phyloP scores from a whole-genome alignment of 148 eudicot genomes.

The Rhododendron molle region DNA sequence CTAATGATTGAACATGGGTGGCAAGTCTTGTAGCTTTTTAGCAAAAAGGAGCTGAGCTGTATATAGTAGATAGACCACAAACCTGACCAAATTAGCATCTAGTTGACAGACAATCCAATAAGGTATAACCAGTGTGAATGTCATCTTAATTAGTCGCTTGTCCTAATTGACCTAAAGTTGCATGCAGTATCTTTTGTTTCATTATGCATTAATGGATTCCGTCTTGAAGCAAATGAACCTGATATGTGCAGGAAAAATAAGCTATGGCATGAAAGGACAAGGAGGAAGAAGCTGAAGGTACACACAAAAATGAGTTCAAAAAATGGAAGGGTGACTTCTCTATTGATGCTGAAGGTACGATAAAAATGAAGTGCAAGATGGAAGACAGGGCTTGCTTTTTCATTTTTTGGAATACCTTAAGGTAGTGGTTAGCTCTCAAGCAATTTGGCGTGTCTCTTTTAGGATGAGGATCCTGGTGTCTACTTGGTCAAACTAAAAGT shows the following conservation, averaged over 20 bases:
- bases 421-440: constrained; percentile 28
- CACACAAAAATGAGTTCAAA: constrained; percentile 51
- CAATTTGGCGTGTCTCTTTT: not conserved
- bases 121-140: too few species aligned
- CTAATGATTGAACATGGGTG: too few species aligned
- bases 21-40: too few species aligned
- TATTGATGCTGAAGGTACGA: constrained; percentile 91
- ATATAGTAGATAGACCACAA: too few species aligned
- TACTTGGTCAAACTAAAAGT: too few species aligned
- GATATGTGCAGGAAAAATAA: constrained; percentile 77
- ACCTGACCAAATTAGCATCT: too few species aligned
- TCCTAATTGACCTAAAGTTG: too few species aligned
- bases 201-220: not conserved
- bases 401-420: constrained; percentile 91
- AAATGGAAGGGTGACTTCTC: constrained; percentile 96
- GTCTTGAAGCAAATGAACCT: constrained; percentile 10
- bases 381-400: constrained; percentile 71
- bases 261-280: constrained; percentile 80
- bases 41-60: too few species aligned
- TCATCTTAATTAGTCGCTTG: too few species aligned
- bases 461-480: not conserved
- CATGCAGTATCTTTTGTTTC: too few species aligned
- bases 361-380: constrained; percentile 84
- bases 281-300: constrained; percentile 86
- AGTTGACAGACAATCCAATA: too few species aligned